Evolutionary conservation across 169 alveolate genomes (phyloP), one percentile per base, ranked within the genome.

Genomic region (Plasmodium falciparum): DNA sequence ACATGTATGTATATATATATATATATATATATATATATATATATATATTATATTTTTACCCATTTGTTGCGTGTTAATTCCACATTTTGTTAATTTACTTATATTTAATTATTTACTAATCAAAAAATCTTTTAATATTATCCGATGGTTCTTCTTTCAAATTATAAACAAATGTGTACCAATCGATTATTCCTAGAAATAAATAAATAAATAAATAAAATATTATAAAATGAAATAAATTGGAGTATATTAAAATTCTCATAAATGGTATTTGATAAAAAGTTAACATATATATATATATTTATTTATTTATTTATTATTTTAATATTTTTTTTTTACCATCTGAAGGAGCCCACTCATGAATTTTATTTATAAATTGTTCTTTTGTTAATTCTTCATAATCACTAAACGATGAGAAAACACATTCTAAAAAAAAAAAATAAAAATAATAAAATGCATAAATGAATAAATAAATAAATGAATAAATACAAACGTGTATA

Each of bases 331-430:
- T 50, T 70, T 33, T 45, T 56, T 8, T 33, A 83, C 91, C 91
- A 54, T 83, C 91, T n/a, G 91, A 83, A 4, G 91, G 91, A 67
- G 91, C 91, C 91, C 91, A 83, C 49, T 83, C 91, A 15, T 83
- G 91, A 33, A 83, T 83, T 69, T 67, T 67, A 43, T 56, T 67
- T 67, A 83, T 83, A 17, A 83, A 83, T 24, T 66, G 72, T 29
- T 66, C 83, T 62, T n/a, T 83, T 61, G 91, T 83, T 62, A 83
- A 73, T n/a, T 69, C 43, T 22, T 71, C 73, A 11, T 54, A 61
- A 61, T 83, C 83, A 39, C 91, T 83, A 56, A 83, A 83, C 50
- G 91, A 83, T 12, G 91, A 66, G 58, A 83, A 83, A 24, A 83
- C 91, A 52, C 91, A 83, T 43, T 83, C 91, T 83, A 13, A 5